These are phyloP conservation scores for Phytophthora sp. DNA, from an alignment of 352 stramenopile genomes.

Conservation along the genomic window DNA sequence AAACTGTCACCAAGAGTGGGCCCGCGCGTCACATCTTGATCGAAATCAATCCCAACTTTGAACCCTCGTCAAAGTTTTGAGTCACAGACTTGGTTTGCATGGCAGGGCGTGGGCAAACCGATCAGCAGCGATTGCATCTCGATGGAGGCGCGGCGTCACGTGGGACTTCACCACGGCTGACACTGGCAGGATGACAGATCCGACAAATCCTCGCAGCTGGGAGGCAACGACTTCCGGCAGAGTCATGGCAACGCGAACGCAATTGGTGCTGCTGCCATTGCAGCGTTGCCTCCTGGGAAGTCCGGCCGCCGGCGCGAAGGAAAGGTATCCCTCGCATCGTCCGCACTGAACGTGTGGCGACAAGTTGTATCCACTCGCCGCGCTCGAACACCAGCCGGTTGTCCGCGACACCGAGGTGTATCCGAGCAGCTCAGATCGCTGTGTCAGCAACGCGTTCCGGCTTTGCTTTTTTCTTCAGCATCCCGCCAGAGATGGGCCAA, in stretches of 20 bases:
- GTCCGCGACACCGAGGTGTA: slow-evolving; percentile 29
- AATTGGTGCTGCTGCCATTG: neutral
- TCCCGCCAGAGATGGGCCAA: slow-evolving; percentile 20
- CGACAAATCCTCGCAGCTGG: slow-evolving; percentile 29
- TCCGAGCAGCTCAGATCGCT: slow-evolving; percentile 41
- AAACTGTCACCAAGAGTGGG: slow-evolving; percentile 38
- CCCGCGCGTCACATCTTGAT: slow-evolving; percentile 24
- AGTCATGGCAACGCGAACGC: slow-evolving; percentile 4
- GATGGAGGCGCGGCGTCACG: slow-evolving; percentile 15
- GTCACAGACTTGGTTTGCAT: slow-evolving; percentile 12
- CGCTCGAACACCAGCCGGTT: slow-evolving; percentile 25
- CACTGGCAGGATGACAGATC: slow-evolving; percentile 29
- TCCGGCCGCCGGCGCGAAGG: no score
- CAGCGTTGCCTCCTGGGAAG: no score
- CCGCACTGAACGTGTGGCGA: slow-evolving; percentile 17
- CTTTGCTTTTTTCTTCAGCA: slow-evolving; percentile 37
- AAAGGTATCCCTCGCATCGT: slow-evolving; percentile 23
- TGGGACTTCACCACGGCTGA: slow-evolving; percentile 18
- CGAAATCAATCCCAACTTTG: neutral
- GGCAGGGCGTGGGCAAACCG: neutral
- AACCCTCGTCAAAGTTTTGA: slow-evolving; percentile 8
- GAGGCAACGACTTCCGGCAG: slow-evolving; percentile 3
- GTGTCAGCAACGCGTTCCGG: slow-evolving; percentile 24
- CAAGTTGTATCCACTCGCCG: slow-evolving; percentile 17
- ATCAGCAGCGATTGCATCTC: slow-evolving; percentile 1